Conservation (phyloP, 345 rosid genomes). For the Ailanthus altissimus region DNA sequence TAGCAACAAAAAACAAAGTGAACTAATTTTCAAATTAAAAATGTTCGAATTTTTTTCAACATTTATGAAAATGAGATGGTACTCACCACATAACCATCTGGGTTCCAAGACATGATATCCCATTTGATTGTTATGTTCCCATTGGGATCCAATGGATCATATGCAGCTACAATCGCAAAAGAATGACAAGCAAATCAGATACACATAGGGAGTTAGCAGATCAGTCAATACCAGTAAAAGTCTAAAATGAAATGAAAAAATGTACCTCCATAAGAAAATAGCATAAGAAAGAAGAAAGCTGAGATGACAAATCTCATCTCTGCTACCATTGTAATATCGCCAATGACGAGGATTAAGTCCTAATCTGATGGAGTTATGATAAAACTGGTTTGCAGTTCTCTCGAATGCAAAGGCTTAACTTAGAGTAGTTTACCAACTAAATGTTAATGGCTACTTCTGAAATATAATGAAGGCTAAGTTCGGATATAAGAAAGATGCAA, state of each 20-base stretch:
- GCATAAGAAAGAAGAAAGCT: constrained; percentile 38
- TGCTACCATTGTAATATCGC: neutral
- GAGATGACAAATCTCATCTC: constrained; percentile 43
- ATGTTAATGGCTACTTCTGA: too few species aligned
- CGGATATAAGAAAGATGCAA: neutral
- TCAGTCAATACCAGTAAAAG: neutral
- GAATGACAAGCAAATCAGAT: constrained; percentile 13
- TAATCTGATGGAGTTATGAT: constrained; percentile 8
- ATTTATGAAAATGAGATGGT: too few species aligned
- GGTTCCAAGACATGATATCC: constrained; percentile 87
- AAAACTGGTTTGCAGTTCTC: constrained; percentile 3
- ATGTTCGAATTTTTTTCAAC: too few species aligned
- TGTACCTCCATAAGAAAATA: constrained; percentile 54
- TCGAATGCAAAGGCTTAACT: constrained; percentile 21
- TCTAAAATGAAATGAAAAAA: neutral
- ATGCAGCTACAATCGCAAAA: constrained; percentile 40
- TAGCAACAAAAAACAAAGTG: constrained; percentile 5
- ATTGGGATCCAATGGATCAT: constrained; percentile 89
- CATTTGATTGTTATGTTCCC: constrained; percentile 85
- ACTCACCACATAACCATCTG: constrained; percentile 86
- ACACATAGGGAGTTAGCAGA: neutral
- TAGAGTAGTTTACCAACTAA: constrained; percentile 16
- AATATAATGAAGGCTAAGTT: neutral
- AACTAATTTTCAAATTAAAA: too few species aligned
- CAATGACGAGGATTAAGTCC: neutral